Evolutionary conservation across 2,329 filamentous ascomycete species (phyloP).

Genomic region (Stylonectria norvegica): DNA sequence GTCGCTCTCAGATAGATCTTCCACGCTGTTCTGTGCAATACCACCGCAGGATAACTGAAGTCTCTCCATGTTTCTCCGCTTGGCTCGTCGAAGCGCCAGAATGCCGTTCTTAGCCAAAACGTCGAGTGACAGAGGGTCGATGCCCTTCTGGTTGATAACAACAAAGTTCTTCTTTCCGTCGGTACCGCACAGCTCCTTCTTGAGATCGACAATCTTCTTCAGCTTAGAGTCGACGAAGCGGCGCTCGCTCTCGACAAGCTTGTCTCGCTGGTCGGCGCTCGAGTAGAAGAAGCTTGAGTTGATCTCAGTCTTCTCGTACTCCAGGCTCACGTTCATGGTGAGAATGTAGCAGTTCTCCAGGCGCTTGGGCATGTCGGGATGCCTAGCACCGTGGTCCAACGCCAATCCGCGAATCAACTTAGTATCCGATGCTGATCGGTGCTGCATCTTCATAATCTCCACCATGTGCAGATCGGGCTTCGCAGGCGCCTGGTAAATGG

Average conservation of each 20-base stretch:
- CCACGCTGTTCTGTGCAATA: constrained; percentile 89
- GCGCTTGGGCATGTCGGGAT: constrained; percentile 97
- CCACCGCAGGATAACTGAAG: constrained; percentile 93
- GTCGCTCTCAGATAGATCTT: constrained; percentile 81
- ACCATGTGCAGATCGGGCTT: constrained; percentile 99
- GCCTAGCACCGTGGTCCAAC: constrained; percentile 89
- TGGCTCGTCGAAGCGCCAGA: constrained; percentile 86
- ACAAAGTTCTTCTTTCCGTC: constrained; percentile 95
- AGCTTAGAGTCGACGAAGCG: constrained; percentile 95
- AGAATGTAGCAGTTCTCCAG: constrained; percentile 95
- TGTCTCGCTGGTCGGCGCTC: constrained; percentile 92
- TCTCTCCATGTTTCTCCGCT: constrained; percentile 98
- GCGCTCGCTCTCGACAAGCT: constrained; percentile 95
- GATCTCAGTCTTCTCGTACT: constrained; percentile 99
- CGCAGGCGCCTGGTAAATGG: constrained; percentile 82
- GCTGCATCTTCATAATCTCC: constrained; percentile 99
- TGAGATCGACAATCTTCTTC: constrained; percentile 94
- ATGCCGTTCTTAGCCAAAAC: constrained; percentile 98
- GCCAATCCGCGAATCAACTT: constrained; percentile 91
- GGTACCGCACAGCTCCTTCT: constrained; percentile 93
- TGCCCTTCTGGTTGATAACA: constrained; percentile 98
- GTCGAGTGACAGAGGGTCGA: constrained; percentile 92
- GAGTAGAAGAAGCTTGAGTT: constrained; percentile 99
- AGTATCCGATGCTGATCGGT: constrained; percentile 91
- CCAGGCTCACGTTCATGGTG: constrained; percentile 91